phyloP scores from a whole-genome alignment of 1,139 yeast genomes.

The Scheffersomyces segobiensis region DNA sequence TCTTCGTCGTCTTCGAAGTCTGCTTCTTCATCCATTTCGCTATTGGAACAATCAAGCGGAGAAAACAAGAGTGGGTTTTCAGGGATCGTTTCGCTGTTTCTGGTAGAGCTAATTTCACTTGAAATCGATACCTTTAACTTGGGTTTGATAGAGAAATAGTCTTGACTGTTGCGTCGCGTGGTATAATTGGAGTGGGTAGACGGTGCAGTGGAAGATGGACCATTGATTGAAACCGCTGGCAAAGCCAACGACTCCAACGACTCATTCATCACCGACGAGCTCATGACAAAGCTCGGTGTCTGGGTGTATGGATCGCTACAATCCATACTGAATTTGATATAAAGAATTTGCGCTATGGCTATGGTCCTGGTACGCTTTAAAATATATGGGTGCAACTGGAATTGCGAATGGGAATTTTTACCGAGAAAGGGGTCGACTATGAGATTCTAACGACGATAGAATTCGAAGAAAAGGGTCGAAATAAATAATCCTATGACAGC shows the following conservation, averaged over 20 bases:
- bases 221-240: not conserved
- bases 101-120: conserved; percentile 9
- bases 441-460: not conserved
- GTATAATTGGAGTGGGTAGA: not conserved
- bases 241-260: not conserved
- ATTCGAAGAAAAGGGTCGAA: not conserved
- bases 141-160: conserved; percentile 15
- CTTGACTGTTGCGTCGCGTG: conserved; percentile 4
- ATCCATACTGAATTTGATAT: not conserved
- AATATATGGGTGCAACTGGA: not conserved
- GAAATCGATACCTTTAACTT: conserved; percentile 11
- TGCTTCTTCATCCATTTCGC: conserved; percentile 3
- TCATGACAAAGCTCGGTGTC: not conserved
- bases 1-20: conserved; percentile 6
- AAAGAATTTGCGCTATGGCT: not conserved
- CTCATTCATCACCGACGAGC: not conserved
- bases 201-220: not conserved
- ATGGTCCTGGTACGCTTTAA: too few species aligned
- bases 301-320: not conserved
- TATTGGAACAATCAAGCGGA: conserved; percentile 9
- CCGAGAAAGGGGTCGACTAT: not conserved
- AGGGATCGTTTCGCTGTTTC: not conserved
- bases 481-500: not conserved
- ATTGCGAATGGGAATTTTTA: not conserved
- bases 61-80: conserved; percentile 3